Base-by-base conservation (phyloP, 1,139 yeast genomes). In the Scheffersomyces lignicola region DNA sequence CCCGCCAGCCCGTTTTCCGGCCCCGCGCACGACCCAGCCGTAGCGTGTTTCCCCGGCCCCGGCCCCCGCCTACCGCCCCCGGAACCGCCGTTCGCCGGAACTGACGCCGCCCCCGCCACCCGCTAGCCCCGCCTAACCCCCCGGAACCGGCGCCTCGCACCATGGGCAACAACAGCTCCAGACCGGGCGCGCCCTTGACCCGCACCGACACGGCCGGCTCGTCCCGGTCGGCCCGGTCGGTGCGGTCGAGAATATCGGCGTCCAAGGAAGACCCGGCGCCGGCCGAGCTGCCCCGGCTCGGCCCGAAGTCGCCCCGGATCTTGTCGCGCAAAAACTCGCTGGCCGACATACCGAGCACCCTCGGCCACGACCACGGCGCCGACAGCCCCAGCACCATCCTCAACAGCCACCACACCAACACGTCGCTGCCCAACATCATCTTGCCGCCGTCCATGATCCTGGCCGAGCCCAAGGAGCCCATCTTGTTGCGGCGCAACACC, bases 391-490 rank as follows among this genome's bases (percentile, higher is more conserved):
- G 7, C 9, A 29, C 17, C 9, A 29, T 15, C 7, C 42, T 40
- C 22, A 43, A 39, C 18, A 42, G 42, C 23, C 36, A 39, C 22
- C 34, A 43, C 13, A 29, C 47, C 9, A 39, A 40, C 24, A 29
- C 33, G 17, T 39, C 49, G 11, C 33, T 42, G 18, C 37, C 50
- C 10, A 51, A 49, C 40, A 41, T 39, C 33, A 60, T 53, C 38
- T 59, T 74, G 37, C 89, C 89, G 3, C 84, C 89, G 8, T 80
- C 86, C 7, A 81, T 82, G 89, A 64, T 72, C 13, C 78, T 75
- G 44, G 65, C 79, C 38, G 81, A 76, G 39, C 89, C 90, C 9
- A 81, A 78, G 47, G 76, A 80, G 16, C 89, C 90, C 3, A 83
- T 83, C 33, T 65, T 83, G 48, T 52, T 69, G 29, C 49, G 73